These are phyloP conservation scores for Alternaria triticimaculans DNA, from an alignment of 2,329 filamentous ascomycete species.

Conservation along the genomic window DNA sequence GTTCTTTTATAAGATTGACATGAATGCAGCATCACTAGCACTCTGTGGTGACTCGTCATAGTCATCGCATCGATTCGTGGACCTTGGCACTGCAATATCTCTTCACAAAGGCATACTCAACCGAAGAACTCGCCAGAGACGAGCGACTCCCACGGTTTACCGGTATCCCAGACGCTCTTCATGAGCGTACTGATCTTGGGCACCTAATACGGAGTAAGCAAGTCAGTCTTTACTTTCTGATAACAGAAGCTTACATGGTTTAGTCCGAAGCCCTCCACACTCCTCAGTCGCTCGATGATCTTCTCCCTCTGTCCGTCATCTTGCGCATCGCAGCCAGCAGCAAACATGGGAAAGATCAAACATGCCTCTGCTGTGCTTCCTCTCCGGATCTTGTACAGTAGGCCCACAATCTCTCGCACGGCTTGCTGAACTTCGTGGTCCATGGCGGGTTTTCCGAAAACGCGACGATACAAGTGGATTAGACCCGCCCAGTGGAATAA, in stretches of 20 bases:
- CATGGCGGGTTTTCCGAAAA: conserved; percentile 66
- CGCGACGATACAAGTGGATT: conserved; percentile 76
- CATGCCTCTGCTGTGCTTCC: conserved; percentile 77
- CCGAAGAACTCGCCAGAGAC: conserved; percentile 73
- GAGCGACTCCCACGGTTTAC: conserved; percentile 71
- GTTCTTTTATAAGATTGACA: not conserved
- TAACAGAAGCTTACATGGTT: conserved; percentile 65
- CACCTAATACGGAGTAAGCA: conserved; percentile 51
- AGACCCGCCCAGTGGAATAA: conserved; percentile 81
- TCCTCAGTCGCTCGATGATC: conserved; percentile 70
- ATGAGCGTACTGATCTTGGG: conserved; percentile 68
- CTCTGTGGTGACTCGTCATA: not conserved
- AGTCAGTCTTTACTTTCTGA: not conserved
- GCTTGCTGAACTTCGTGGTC: conserved; percentile 68
- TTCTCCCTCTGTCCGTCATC: conserved; percentile 62
- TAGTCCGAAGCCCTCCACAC: conserved; percentile 76
- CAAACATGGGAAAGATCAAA: conserved; percentile 81
- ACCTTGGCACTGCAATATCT: not conserved
- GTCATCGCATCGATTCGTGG: not conserved
- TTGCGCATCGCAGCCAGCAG: conserved; percentile 76
- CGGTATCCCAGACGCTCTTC: conserved; percentile 73
- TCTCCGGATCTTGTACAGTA: conserved; percentile 66
- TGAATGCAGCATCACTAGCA: not conserved
- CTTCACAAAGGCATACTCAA: conserved; percentile 12
- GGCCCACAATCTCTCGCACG: conserved; percentile 67